Evolutionary conservation across 768 basidiomycete species (phyloP).

Genomic region (Lentinula sp.): DNA sequence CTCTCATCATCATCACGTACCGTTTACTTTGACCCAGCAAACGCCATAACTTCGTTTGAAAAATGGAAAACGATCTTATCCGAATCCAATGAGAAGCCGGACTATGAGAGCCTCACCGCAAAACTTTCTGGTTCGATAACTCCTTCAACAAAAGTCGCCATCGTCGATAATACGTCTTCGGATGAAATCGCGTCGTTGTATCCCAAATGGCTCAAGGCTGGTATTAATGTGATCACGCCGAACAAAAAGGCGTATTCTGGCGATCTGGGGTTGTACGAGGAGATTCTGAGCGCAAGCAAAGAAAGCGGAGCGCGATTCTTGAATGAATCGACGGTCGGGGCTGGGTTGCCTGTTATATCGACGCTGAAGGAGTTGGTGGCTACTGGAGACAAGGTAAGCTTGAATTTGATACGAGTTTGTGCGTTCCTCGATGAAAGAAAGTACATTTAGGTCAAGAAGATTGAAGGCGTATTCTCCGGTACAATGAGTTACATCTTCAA

Average conservation of each 20-base stretch:
- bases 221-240: conserved; percentile 88
- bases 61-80: conserved; percentile 44
- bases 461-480: conserved; percentile 97
- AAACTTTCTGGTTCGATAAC: conserved; percentile 40
- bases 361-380: conserved; percentile 88
- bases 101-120: conserved; percentile 32
- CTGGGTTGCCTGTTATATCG: conserved; percentile 87
- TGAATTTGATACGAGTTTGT: conserved; percentile 8
- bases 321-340: conserved; percentile 92
- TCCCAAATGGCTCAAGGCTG: conserved; percentile 69
- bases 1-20: conserved; percentile 63
- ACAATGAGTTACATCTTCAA: conserved; percentile 99
- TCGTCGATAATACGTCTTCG: conserved; percentile 93
- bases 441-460: conserved; percentile 60
- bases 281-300: conserved; percentile 55
- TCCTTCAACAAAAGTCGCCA: conserved; percentile 46
- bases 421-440: neutral
- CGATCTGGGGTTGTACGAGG: conserved; percentile 56
- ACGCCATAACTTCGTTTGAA: conserved; percentile 35
- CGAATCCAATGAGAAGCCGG: conserved; percentile 35
- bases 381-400: conserved; percentile 81
- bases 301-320: conserved; percentile 63
- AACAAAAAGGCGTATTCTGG: conserved; percentile 97
- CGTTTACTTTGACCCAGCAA: conserved; percentile 41
- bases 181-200: conserved; percentile 77